Evolutionary conservation across 1,284 basidiomycete genomes (phyloP).

Genomic region (Gomphus sp.): DNA sequence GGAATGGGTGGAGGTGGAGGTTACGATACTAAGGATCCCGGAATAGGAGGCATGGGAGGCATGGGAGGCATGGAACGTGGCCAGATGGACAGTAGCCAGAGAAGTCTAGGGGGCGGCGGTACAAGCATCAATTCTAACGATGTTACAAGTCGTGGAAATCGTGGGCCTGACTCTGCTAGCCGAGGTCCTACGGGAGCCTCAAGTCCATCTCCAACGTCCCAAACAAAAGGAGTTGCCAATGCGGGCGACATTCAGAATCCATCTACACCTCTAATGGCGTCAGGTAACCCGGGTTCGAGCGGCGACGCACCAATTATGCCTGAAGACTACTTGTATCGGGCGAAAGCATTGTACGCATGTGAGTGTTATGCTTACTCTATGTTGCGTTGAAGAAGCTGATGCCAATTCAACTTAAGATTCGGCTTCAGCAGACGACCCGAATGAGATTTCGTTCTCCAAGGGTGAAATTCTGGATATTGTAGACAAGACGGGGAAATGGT

Average conservation of each 20-base stretch:
- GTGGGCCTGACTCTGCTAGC: background rate
- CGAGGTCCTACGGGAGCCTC: background rate
- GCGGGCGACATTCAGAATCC: slow-evolving; percentile 36
- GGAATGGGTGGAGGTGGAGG: slow-evolving; percentile 41
- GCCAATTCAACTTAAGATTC: slow-evolving; percentile 49
- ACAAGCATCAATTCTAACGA: slow-evolving; percentile 17
- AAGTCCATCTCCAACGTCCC: background rate
- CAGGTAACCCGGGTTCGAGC: slow-evolving; percentile 47
- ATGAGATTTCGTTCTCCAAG: slow-evolving; percentile 91
- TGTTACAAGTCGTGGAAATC: slow-evolving; percentile 15
- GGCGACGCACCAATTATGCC: slow-evolving; percentile 21
- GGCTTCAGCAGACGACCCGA: slow-evolving; percentile 90
- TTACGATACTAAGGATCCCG: slow-evolving; percentile 34
- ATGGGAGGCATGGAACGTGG: slow-evolving; percentile 34
- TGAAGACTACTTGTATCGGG: slow-evolving; percentile 56
- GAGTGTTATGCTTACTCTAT: slow-evolving; percentile 23
- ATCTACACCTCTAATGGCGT: slow-evolving; percentile 55
- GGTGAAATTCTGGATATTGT: slow-evolving; percentile 92
- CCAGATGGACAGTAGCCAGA: slow-evolving; percentile 25
- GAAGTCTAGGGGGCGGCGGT: slow-evolving; percentile 32
- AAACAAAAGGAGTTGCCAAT: background rate
- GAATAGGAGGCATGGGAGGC: slow-evolving; percentile 18
- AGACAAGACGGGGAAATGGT: slow-evolving; percentile 94
- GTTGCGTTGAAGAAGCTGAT: slow-evolving; percentile 11
- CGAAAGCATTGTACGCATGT: slow-evolving; percentile 87